Conservation (phyloP, 73 alveolate genomes). For the Uronychia setigera region DNA sequence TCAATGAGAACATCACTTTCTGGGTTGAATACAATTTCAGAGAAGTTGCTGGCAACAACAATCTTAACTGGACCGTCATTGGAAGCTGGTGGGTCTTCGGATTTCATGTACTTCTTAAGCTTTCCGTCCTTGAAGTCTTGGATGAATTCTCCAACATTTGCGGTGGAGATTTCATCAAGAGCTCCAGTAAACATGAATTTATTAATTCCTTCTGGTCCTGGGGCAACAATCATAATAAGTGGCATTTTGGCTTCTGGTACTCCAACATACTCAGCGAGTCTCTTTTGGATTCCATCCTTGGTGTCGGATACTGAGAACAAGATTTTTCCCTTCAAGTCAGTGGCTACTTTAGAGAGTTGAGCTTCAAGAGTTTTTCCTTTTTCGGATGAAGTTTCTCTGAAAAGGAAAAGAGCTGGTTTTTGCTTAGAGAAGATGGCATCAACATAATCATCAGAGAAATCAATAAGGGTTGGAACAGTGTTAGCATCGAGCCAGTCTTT, state of each 20-base stretch:
- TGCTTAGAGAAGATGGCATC: slow-evolving; percentile 85
- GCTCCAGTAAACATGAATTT: slow-evolving; percentile 75
- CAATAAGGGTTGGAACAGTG: slow-evolving; percentile 86
- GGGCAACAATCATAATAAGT: slow-evolving; percentile 75
- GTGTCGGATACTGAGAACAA: slow-evolving; percentile 78
- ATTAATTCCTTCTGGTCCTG: slow-evolving; percentile 61
- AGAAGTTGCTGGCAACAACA: slow-evolving; percentile 92
- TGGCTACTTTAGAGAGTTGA: slow-evolving; percentile 78
- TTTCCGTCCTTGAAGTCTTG: slow-evolving; percentile 71
- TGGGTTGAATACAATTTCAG: slow-evolving; percentile 82
- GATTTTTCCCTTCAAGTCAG: slow-evolving; percentile 72
- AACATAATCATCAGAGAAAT: slow-evolving; percentile 88
- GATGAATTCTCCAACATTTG: slow-evolving; percentile 67
- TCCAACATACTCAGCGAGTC: slow-evolving; percentile 91
- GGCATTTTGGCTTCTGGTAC: slow-evolving; percentile 74
- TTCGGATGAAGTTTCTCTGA: slow-evolving; percentile 76
- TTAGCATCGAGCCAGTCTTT: slow-evolving; percentile 68
- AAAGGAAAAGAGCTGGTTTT: slow-evolving; percentile 87
- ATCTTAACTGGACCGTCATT: slow-evolving; percentile 81
- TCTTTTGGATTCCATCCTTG: slow-evolving; percentile 78
- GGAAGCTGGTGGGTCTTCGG: slow-evolving; percentile 90
- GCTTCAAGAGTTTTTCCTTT: slow-evolving; percentile 59
- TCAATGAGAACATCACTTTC: slow-evolving; percentile 93
- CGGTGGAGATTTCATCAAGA: slow-evolving; percentile 57
- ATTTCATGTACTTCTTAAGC: slow-evolving; percentile 80